These are phyloP conservation scores for Physaria fendleri DNA, from an alignment of 345 rosid genomes.

Conservation along the genomic window DNA sequence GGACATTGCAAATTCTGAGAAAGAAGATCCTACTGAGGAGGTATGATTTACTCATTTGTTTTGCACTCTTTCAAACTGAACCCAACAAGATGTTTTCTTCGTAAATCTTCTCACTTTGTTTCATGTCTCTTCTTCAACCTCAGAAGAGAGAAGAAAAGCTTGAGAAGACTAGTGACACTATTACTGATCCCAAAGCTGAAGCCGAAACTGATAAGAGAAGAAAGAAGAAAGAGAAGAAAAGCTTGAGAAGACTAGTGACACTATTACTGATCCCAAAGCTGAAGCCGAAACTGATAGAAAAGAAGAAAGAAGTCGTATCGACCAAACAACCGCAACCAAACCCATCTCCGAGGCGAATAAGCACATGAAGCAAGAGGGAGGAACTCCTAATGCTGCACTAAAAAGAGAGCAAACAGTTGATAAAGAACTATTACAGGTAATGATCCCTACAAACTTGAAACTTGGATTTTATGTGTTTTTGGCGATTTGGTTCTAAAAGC, in stretches of 20 bases:
- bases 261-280: conserved; percentile 6
- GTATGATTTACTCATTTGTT: conserved; percentile 32
- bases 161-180: conserved; percentile 25
- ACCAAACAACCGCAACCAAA: conserved; percentile 33
- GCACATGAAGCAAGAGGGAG: conserved; percentile 27
- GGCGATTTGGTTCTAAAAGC: background rate
- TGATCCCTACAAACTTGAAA: background rate
- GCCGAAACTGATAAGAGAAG: conserved; percentile 37
- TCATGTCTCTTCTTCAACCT: background rate
- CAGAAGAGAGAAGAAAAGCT: conserved; percentile 38
- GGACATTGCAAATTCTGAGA: conserved; percentile 44
- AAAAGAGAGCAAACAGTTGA: conserved; percentile 45
- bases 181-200: conserved; percentile 16
- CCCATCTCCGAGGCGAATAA: conserved; percentile 31
- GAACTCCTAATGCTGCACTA: conserved; percentile 26
- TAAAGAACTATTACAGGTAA: conserved; percentile 82
- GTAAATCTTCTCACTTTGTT: conserved; percentile 2
- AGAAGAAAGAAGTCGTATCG: conserved; percentile 31
- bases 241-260: conserved; percentile 28
- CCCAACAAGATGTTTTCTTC: conserved; percentile 2
- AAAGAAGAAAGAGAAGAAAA: no score
- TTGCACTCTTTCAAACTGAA: conserved; percentile 1
- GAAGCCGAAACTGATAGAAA: conserved; percentile 34
- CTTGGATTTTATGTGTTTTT: background rate
- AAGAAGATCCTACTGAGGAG: conserved; percentile 39